phyloP scores from a whole-genome alignment of 306 rosid genomes.

The Dryas alaskensis region DNA sequence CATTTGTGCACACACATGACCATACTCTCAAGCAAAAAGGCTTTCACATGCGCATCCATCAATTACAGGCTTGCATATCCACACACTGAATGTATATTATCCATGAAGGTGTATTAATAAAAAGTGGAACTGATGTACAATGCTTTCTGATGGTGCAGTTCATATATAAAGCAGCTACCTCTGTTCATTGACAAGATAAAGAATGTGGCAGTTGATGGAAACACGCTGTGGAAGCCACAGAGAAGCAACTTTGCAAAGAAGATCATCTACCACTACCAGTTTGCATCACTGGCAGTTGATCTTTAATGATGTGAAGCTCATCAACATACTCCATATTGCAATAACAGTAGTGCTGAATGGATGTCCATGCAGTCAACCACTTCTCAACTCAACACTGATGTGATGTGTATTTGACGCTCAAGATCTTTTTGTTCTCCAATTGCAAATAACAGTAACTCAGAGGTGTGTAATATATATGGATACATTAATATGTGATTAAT shows the following conservation, averaged over 20 bases:
- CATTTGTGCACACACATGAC: too few species aligned
- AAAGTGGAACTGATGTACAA: constrained; percentile 1
- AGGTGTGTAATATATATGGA: too few species aligned
- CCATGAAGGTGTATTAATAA: background rate
- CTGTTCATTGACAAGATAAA: background rate
- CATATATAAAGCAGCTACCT: background rate
- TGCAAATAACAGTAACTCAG: background rate
- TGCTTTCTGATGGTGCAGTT: background rate
- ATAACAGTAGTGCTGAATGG: background rate
- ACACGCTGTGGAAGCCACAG: background rate
- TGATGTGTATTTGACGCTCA: background rate
- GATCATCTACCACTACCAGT: background rate
- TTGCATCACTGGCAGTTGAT: background rate
- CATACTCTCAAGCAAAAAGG: too few species aligned
- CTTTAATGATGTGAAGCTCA: background rate
- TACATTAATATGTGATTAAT: too few species aligned
- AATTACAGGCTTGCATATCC: too few species aligned
- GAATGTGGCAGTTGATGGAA: background rate
- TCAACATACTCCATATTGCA: background rate
- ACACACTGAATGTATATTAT: too few species aligned
- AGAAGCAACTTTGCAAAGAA: background rate
- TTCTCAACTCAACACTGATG: background rate
- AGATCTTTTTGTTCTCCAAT: background rate
- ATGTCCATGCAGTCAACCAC: background rate
- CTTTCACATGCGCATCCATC: too few species aligned